These are phyloP conservation scores for Pichia sorboxylosa DNA, from an alignment of 1,139 yeast genomes.

Conservation along the genomic window DNA sequence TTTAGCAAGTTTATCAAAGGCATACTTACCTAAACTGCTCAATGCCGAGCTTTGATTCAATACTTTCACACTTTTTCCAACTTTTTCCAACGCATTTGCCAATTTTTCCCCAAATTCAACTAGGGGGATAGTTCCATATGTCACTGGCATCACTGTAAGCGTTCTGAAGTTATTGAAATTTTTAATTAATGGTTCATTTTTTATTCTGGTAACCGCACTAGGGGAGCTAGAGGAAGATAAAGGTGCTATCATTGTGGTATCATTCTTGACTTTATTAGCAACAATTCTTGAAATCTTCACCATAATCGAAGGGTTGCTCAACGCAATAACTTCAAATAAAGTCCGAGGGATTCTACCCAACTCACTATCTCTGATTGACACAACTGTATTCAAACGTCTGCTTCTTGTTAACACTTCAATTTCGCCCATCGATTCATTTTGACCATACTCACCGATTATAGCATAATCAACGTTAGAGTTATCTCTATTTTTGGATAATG, in stretches of 20 bases:
- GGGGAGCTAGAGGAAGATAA: slow-evolving; percentile 17
- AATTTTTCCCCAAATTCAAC: slow-evolving; percentile 70
- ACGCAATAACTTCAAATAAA: slow-evolving; percentile 71
- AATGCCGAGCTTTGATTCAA: slow-evolving; percentile 75
- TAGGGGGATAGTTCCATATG: slow-evolving; percentile 62
- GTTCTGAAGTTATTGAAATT: slow-evolving; percentile 52
- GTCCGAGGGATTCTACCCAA: slow-evolving; percentile 87
- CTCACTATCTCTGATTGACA: slow-evolving; percentile 90
- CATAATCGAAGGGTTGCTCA: slow-evolving; percentile 82
- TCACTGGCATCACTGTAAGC: slow-evolving; percentile 71
- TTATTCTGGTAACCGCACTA: slow-evolving; percentile 16
- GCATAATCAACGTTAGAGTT: slow-evolving; percentile 17
- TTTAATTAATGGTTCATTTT: slow-evolving; percentile 20
- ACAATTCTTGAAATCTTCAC: slow-evolving; percentile 82
- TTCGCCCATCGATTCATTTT: slow-evolving; percentile 92
- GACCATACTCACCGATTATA: slow-evolving; percentile 73
- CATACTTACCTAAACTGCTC: slow-evolving; percentile 78
- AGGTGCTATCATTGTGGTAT: slow-evolving; percentile 7
- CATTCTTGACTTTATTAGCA: slow-evolving; percentile 47
- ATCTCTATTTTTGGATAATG: slow-evolving; percentile 26
- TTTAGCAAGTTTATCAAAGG: slow-evolving; percentile 80
- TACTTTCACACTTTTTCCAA: slow-evolving; percentile 64
- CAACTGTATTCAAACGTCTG: slow-evolving; percentile 57
- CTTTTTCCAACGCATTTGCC: slow-evolving; percentile 55
- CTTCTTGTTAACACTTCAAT: slow-evolving; percentile 86